Evolutionary conservation across 1,284 basidiomycete species (phyloP).

Genomic region (Microbotryum lychnidis-dioicae): DNA sequence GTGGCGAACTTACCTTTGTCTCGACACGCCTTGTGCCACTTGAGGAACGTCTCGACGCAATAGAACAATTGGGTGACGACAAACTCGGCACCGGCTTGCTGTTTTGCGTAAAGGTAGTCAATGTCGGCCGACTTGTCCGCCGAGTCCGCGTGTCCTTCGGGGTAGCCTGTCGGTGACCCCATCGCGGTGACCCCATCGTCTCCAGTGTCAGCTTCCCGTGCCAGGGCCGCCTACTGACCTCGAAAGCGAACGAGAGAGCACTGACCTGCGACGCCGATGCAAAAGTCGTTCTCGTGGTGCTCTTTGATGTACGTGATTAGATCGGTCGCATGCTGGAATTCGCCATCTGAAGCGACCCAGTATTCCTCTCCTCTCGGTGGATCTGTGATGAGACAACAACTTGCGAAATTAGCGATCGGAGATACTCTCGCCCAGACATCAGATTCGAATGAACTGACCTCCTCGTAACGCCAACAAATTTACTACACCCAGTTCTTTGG

Average conservation of each 20-base stretch:
- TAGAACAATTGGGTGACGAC: conserved; percentile 97
- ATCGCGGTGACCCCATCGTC: conserved; percentile 44
- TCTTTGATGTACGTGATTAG: conserved; percentile 77
- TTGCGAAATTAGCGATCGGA: conserved; percentile 2
- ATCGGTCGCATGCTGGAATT: conserved; percentile 82
- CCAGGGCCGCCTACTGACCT: neutral
- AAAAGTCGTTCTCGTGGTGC: conserved; percentile 80
- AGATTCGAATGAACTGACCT: conserved; percentile 13
- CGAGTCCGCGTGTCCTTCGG: conserved; percentile 54
- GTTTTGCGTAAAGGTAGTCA: conserved; percentile 74
- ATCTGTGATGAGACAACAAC: conserved; percentile 45
- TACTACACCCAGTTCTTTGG: conserved; percentile 81
- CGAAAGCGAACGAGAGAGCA: no score
- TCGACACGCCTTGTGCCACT: conserved; percentile 74
- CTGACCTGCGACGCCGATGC: conserved; percentile 75
- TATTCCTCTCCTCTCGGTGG: conserved; percentile 78
- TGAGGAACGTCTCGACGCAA: conserved; percentile 73
- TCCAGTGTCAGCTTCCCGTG: neutral
- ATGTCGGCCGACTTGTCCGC: conserved; percentile 56
- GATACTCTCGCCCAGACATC: neutral
- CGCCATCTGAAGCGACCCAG: conserved; percentile 82
- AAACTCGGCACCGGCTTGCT: conserved; percentile 77
- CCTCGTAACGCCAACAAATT: conserved; percentile 94
- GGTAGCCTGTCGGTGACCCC: conserved; percentile 52
- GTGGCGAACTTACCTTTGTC: conserved; percentile 44